A percentile compares a stretch with the other conserved stretches of the same genome.
phyloP scores from a whole-genome alignment of 2,329 filamentous ascomycete species.

The Talaromyces sp. region DNA sequence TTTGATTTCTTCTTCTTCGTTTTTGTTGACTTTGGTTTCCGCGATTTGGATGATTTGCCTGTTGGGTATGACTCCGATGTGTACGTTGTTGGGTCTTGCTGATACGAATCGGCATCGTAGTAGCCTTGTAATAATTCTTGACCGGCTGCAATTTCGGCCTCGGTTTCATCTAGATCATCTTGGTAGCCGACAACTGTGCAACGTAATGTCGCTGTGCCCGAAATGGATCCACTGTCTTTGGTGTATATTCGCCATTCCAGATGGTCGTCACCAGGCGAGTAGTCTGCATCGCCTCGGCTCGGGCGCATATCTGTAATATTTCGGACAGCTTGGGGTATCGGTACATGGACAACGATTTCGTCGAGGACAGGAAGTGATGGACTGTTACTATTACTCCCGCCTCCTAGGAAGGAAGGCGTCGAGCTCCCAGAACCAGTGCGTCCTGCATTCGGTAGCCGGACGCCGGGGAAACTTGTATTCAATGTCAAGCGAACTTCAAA shows the following conservation, averaged over 20 bases:
- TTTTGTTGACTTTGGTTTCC: constrained; percentile 34
- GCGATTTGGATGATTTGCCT: constrained; percentile 22
- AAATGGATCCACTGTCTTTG: constrained; percentile 68
- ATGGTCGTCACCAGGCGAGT: constrained; percentile 66
- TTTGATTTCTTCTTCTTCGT: constrained; percentile 24
- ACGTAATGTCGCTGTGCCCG: constrained; percentile 68
- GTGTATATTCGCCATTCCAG: constrained; percentile 81
- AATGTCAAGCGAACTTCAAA: constrained; percentile 82
- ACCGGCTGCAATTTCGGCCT: constrained; percentile 30
- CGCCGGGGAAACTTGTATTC: constrained; percentile 61
- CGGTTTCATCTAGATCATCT: constrained; percentile 47
- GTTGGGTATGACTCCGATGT: constrained; percentile 22
- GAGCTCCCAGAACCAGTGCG: constrained; percentile 46
- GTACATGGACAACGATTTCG: constrained; percentile 73
- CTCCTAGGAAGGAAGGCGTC: constrained; percentile 48
- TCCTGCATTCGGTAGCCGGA: constrained; percentile 36
- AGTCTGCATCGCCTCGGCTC: constrained; percentile 77
- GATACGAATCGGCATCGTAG: constrained; percentile 38
- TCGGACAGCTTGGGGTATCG: constrained; percentile 72
- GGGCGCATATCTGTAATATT: constrained; percentile 80
- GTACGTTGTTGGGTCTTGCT: constrained; percentile 23
- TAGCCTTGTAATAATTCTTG: constrained; percentile 46
- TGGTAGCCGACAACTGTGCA: constrained; percentile 73
- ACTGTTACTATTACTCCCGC: constrained; percentile 52
- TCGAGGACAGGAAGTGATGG: constrained; percentile 64